Evolutionary conservation across 257 asterid species (phyloP), one percentile per base, ranked within the genome.

Genomic region (Ocimum tenuiflorum): DNA sequence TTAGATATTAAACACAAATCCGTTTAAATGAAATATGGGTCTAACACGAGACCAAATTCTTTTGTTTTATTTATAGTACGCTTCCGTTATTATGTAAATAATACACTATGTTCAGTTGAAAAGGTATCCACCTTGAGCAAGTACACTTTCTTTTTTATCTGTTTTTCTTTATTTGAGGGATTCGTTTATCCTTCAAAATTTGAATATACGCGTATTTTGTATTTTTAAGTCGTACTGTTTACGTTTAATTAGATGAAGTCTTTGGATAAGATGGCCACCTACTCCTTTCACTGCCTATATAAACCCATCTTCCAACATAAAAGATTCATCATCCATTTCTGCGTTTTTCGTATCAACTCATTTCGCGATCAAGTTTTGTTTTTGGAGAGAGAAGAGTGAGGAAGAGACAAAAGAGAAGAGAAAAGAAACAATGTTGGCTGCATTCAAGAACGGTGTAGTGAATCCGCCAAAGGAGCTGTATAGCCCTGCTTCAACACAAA

Each of bases 391-490:
- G 45, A 64, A 27, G 31, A 4, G 31, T 2, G 4, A 27, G 18
- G 10, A 9, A 45, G 17, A 10, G 3, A 2, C 36, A 31, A 31
- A 31, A 31, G 4, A 7, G 9, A 7, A 11, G 59, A 39, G 12
- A 43, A 10, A 35, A 60, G 23, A 23, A 31, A 68, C 31, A 20
- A 91, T 94, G 99, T 74, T 94, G 88, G 91, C 79, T 45, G 76
- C 86, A 41, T 94, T 94, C 89, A 88, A 83, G 85, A 86, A 83
- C 33, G 89, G 83, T 43, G 75, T 94, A 65, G 82, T 88, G 74
- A 78, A 81, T 60, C 88, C 97, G 55, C 97, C 99, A 10, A 56
- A 79, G 71, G 99, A 94, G 74, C 65, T 94, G 65, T 83, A 86
- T 11, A 82, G 96, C 75, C 88, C 91, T n/a, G 91, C 81, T 31